Evolutionary conservation across 2,329 filamentous ascomycete species (phyloP).

Genomic region (Pezicula rhizophila): DNA sequence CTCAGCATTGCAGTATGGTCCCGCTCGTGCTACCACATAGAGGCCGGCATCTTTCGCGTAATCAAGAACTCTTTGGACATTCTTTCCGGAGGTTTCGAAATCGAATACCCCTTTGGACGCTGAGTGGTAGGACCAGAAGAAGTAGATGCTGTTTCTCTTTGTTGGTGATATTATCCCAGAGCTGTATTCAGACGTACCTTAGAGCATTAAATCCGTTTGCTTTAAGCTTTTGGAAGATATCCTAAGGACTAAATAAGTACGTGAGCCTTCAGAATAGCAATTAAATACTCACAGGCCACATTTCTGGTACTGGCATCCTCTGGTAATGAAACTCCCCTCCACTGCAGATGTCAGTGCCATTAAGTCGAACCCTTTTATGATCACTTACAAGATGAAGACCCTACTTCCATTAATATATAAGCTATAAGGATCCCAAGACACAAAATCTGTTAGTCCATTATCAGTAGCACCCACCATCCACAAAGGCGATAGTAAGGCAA

Average conservation of each 20-base stretch:
- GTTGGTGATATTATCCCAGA: slow-evolving; percentile 4
- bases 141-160: slow-evolving; percentile 31
- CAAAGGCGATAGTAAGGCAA: slow-evolving; percentile 16
- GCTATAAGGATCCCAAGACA: slow-evolving; percentile 47
- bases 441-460: slow-evolving; percentile 36
- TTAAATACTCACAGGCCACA: slow-evolving; percentile 34
- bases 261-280: not conserved
- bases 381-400: slow-evolving; percentile 36
- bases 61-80: slow-evolving; percentile 44
- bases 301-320: slow-evolving; percentile 45
- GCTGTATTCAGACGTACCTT: slow-evolving; percentile 22
- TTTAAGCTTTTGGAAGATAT: slow-evolving; percentile 48
- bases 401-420: slow-evolving; percentile 42
- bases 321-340: slow-evolving; percentile 45
- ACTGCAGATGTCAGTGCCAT: slow-evolving; percentile 9
- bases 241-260: slow-evolving; percentile 27
- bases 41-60: slow-evolving; percentile 45
- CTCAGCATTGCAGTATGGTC: slow-evolving; percentile 47
- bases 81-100: slow-evolving; percentile 44
- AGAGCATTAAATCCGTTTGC: slow-evolving; percentile 48
- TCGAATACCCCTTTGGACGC: slow-evolving; percentile 38
- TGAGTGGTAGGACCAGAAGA: slow-evolving; percentile 45
- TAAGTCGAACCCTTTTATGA: slow-evolving; percentile 1
- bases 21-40: slow-evolving; percentile 44
- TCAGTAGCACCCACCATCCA: slow-evolving; percentile 28